Percentiles rank a stretch among this genome's conserved stretches.
Evolutionary conservation across 192 early-diverging fungal genomes (phyloP).

Genomic region (Neocallimastix lanati): DNA sequence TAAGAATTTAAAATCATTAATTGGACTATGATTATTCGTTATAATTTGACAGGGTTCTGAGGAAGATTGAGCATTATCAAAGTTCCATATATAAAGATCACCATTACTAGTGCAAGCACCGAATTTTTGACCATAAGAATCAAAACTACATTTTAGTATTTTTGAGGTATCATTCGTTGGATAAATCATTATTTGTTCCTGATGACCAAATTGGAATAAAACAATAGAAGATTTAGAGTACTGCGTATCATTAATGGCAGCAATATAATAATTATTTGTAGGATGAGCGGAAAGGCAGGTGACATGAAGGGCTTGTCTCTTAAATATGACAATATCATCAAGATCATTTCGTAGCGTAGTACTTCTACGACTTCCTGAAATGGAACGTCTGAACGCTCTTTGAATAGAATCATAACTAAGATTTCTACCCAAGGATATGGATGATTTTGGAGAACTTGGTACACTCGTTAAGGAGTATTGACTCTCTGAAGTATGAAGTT

Average conservation of each 20-base stretch:
- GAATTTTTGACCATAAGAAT: slow-evolving; percentile 60
- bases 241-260: not conserved
- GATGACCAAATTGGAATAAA: slow-evolving; percentile 66
- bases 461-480: slow-evolving; percentile 3
- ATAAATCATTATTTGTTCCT: slow-evolving; percentile 43
- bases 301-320: slow-evolving; percentile 6
- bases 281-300: slow-evolving; percentile 12
- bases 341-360: not conserved
- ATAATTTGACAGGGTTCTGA: not conserved
- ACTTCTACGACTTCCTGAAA: slow-evolving; percentile 8
- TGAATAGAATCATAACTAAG: slow-evolving; percentile 43
- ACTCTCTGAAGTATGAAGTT: slow-evolving; percentile 4
- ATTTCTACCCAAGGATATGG: slow-evolving; percentile 6
- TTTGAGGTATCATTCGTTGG: slow-evolving; percentile 21
- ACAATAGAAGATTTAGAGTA: slow-evolving; percentile 10
- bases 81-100: slow-evolving; percentile 50
- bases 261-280: slow-evolving; percentile 6
- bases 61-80: slow-evolving; percentile 48
- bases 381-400: slow-evolving; percentile 26
- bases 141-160: slow-evolving; percentile 37
- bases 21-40: not conserved
- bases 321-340: slow-evolving; percentile 13
- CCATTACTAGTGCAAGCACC: slow-evolving; percentile 50
- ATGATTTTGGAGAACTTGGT: not conserved
- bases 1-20: slow-evolving; percentile 57